phyloP scores from a whole-genome alignment of 371 early-diverging fungal species.

The Lichtheimia ramosa region DNA sequence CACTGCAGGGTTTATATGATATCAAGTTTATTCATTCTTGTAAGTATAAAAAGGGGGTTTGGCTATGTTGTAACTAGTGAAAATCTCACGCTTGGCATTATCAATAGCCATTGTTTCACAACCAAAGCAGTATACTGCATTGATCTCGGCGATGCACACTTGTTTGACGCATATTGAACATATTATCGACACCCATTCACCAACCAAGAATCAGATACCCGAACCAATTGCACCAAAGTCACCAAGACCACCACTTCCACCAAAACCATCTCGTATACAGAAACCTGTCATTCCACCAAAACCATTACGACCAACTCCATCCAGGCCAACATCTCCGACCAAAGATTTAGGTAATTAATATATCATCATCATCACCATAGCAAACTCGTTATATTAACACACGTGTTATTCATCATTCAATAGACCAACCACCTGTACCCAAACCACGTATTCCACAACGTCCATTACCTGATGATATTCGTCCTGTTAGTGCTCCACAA shows the following conservation, averaged over 20 bases:
- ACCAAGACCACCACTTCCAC: constrained; percentile 13
- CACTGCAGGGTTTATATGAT: constrained; percentile 33
- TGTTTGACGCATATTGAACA: constrained; percentile 42
- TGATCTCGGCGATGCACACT: constrained; percentile 35
- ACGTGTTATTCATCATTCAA: background rate
- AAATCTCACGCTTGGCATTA: constrained; percentile 1
- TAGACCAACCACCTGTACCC: background rate
- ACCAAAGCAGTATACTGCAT: constrained; percentile 35
- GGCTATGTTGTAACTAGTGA: background rate
- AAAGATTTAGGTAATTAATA: background rate
- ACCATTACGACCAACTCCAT: constrained; percentile 1
- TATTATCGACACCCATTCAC: constrained; percentile 36
- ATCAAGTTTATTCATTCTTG: constrained; percentile 52
- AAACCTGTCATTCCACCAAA: constrained; percentile 14
- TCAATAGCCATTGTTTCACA: constrained; percentile 40
- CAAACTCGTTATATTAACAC: too few species aligned
- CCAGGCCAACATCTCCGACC: constrained; percentile 6
- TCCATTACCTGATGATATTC: background rate
- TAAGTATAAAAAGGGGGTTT: constrained; percentile 13
- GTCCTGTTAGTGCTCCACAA: constrained; percentile 13
- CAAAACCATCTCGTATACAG: constrained; percentile 15
- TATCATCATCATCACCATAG: too few species aligned
- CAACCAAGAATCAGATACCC: background rate
- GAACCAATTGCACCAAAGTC: background rate
- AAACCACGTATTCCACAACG: background rate